phyloP scores from a whole-genome alignment of 768 basidiomycete species.

The Tremella fuciformis region DNA sequence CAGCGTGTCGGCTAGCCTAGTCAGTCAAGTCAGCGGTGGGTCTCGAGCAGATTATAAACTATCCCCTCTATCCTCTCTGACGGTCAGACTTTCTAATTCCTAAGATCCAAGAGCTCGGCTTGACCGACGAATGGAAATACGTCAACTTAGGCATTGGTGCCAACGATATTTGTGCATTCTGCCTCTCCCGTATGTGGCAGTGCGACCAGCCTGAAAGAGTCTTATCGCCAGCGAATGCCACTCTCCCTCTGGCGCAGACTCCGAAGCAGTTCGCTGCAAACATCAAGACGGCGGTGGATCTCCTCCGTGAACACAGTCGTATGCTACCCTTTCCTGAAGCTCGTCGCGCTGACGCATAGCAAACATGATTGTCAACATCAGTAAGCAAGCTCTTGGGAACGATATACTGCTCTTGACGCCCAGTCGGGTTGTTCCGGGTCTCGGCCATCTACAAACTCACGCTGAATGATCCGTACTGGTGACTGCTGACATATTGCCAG shows the following conservation, averaged over 20 bases:
- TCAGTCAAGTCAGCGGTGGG: constrained; percentile 41
- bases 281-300: constrained; percentile 38
- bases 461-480: constrained; percentile 34
- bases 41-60: too few relatives aligned
- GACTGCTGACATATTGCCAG: neutral
- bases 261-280: constrained; percentile 37
- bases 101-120: constrained; percentile 20
- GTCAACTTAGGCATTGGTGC: constrained; percentile 48
- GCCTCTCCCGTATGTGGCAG: constrained; percentile 33
- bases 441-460: constrained; percentile 44
- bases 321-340: constrained; percentile 23
- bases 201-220: neutral
- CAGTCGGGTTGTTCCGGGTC: constrained; percentile 44
- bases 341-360: constrained; percentile 16
- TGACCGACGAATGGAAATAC: constrained; percentile 43
- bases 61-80: too few relatives aligned
- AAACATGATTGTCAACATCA: constrained; percentile 43
- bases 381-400: constrained; percentile 10
- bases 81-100: constrained; percentile 37
- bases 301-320: constrained; percentile 23
- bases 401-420: neutral
- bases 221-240: constrained; percentile 25
- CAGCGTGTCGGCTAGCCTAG: constrained; percentile 25
- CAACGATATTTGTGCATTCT: constrained; percentile 49
- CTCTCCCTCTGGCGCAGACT: constrained; percentile 23